phyloP scores from a whole-genome alignment of 306 rosid species.

The Rubus parviflorus region DNA sequence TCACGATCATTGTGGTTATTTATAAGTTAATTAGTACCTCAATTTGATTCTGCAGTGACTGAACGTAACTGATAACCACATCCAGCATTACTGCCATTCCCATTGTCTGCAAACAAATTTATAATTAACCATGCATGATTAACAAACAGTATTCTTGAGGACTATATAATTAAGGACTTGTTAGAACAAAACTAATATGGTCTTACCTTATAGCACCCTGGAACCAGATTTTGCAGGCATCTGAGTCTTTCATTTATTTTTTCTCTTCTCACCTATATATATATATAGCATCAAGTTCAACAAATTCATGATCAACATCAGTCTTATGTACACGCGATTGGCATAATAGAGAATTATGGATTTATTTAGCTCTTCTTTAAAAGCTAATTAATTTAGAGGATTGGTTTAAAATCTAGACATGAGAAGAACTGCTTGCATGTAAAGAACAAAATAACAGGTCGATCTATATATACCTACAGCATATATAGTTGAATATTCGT shows the following conservation, averaged over 20 bases:
- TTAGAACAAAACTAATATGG: background rate
- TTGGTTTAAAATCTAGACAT: background rate
- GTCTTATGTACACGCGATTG: background rate
- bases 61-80: constrained; percentile 65
- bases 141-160: background rate
- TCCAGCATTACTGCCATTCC: constrained; percentile 77
- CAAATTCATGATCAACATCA: background rate
- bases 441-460: background rate
- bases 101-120: constrained; percentile 47
- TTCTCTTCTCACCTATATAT: constrained; percentile 53
- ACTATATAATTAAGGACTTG: background rate
- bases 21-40: constrained; percentile 37
- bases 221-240: constrained; percentile 57
- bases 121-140: too few species aligned
- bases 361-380: too few species aligned
- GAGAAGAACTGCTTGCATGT: background rate
- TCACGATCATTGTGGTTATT: background rate
- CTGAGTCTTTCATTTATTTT: constrained; percentile 60
- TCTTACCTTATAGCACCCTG: constrained; percentile 66
- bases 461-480: too few species aligned
- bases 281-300: background rate
- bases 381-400: too few species aligned
- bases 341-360: background rate
- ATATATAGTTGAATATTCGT: too few species aligned
- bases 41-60: constrained; percentile 61